These are phyloP conservation scores for Suillus lakei DNA, from an alignment of 768 basidiomycete genomes.

Conservation along the genomic window DNA sequence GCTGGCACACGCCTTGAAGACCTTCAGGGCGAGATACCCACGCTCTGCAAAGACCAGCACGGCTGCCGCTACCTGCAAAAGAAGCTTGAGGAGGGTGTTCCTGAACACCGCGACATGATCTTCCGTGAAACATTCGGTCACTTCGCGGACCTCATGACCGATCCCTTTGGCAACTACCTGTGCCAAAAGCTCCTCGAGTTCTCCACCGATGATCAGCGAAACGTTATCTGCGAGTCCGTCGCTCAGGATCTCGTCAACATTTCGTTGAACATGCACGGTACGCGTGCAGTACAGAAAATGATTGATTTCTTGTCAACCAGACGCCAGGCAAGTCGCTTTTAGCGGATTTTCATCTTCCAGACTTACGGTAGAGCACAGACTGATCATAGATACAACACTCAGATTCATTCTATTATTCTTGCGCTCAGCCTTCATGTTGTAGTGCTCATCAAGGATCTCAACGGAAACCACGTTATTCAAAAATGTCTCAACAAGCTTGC, in stretches of 20 bases:
- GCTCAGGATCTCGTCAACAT: constrained; percentile 97
- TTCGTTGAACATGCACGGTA: constrained; percentile 99
- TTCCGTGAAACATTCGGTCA: constrained; percentile 98
- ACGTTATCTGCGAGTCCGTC: constrained; percentile 95
- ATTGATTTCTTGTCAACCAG: constrained; percentile 97
- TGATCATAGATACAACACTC: constrained; percentile 81
- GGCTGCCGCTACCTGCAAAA: constrained; percentile 98
- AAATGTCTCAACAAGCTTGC: constrained; percentile 98
- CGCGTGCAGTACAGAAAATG: constrained; percentile 99
- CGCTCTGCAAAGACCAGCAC: constrained; percentile 98
- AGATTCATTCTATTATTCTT: constrained; percentile 96
- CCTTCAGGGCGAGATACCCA: constrained; percentile 91
- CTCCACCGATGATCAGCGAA: constrained; percentile 96
- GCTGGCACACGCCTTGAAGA: constrained; percentile 96
- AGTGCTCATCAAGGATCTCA: constrained; percentile 97
- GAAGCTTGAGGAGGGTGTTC: constrained; percentile 94
- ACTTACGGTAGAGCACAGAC: constrained; percentile 67
- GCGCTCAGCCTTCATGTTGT: constrained; percentile 98
- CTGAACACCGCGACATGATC: constrained; percentile 99
- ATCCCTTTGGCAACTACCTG: constrained; percentile 99
- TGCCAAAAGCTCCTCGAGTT: constrained; percentile 98
- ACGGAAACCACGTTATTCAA: constrained; percentile 97
- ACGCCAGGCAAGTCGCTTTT: constrained; percentile 74
- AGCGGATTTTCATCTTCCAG: constrained; percentile 42
- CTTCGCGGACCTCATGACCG: constrained; percentile 98